A percentile compares a stretch with the other conserved stretches of the same genome.
These are phyloP conservation scores for Sporobolomyces roseus DNA, from an alignment of 768 basidiomycete species.

Conservation along the genomic window DNA sequence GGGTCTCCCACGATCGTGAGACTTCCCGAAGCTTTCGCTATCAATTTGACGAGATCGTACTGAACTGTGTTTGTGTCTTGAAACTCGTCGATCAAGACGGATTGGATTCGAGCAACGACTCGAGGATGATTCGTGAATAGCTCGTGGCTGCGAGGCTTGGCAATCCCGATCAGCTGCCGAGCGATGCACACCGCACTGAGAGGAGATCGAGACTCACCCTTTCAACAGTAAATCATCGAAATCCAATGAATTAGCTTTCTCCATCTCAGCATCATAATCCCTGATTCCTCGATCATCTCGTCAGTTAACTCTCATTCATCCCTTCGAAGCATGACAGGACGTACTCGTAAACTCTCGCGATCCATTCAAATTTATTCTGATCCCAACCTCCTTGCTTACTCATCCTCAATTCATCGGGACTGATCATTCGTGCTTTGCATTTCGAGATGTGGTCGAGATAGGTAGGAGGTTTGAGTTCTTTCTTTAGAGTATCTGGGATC, in stretches of 20 bases:
- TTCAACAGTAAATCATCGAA: slow-evolving; percentile 79
- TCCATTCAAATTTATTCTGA: slow-evolving; percentile 48
- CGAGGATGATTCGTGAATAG: slow-evolving; percentile 56
- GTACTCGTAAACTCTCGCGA: slow-evolving; percentile 37
- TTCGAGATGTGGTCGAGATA: slow-evolving; percentile 67
- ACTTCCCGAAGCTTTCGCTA: slow-evolving; percentile 58
- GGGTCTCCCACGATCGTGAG: slow-evolving; percentile 85
- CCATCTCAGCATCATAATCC: slow-evolving; percentile 63
- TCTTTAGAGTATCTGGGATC: neutral
- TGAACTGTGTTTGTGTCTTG: slow-evolving; percentile 78
- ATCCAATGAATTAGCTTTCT: slow-evolving; percentile 67
- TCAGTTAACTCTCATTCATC: neutral
- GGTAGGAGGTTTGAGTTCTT: slow-evolving; percentile 56
- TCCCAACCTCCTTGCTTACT: slow-evolving; percentile 45
- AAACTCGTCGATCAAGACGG: slow-evolving; percentile 58
- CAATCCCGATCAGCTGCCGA: neutral
- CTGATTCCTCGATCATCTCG: slow-evolving; percentile 41
- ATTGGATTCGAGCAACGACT: slow-evolving; percentile 60
- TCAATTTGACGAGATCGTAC: slow-evolving; percentile 69
- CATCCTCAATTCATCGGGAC: slow-evolving; percentile 54
- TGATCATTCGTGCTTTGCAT: slow-evolving; percentile 62
- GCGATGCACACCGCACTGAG: neutral
- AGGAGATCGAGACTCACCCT: slow-evolving; percentile 58
- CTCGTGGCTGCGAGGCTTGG: slow-evolving; percentile 7
- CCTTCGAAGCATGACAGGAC: slow-evolving; percentile 45